phyloP scores from a whole-genome alignment of 139 green algal genomes.

The Coelastrella sp. region DNA sequence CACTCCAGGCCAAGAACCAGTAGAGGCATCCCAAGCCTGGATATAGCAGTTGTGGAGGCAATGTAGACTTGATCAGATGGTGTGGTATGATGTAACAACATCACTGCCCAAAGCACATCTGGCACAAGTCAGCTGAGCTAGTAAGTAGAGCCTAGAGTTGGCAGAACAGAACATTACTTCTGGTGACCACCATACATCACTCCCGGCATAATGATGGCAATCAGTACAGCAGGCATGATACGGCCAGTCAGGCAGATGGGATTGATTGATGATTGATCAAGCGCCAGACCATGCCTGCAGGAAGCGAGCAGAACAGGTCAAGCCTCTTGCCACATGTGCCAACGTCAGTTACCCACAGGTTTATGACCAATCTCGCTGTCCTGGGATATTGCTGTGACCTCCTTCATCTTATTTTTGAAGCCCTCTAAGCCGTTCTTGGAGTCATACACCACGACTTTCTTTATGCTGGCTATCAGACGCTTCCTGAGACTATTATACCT shows the following conservation, averaged over 20 bases:
- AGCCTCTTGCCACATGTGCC: not conserved
- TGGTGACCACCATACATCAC: too few relatives aligned
- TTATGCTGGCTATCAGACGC: not conserved
- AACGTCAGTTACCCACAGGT: not conserved
- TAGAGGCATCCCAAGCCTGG: not conserved
- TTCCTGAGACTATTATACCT: not conserved
- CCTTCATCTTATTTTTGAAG: slow-evolving; percentile 50
- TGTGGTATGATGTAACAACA: too few relatives aligned
- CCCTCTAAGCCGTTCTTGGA: slow-evolving; percentile 56
- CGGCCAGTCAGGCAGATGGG: not conserved
- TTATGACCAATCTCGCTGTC: not conserved
- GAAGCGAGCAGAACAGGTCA: not conserved
- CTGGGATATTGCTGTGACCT: slow-evolving; percentile 17
- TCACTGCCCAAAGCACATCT: too few relatives aligned
- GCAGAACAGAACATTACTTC: too few relatives aligned
- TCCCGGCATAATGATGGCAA: not conserved
- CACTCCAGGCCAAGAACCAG: not conserved
- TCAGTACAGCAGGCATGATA: not conserved
- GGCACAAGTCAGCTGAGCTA: not conserved
- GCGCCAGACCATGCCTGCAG: too few relatives aligned
- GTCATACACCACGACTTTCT: slow-evolving; percentile 53
- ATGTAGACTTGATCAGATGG: too few relatives aligned
- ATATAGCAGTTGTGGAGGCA: too few relatives aligned
- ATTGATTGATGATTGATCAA: too few relatives aligned
- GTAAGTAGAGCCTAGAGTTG: too few relatives aligned